These are phyloP conservation scores for Dothideomycetes sp. DNA, from an alignment of 2,329 filamentous ascomycete genomes.

Conservation along the genomic window DNA sequence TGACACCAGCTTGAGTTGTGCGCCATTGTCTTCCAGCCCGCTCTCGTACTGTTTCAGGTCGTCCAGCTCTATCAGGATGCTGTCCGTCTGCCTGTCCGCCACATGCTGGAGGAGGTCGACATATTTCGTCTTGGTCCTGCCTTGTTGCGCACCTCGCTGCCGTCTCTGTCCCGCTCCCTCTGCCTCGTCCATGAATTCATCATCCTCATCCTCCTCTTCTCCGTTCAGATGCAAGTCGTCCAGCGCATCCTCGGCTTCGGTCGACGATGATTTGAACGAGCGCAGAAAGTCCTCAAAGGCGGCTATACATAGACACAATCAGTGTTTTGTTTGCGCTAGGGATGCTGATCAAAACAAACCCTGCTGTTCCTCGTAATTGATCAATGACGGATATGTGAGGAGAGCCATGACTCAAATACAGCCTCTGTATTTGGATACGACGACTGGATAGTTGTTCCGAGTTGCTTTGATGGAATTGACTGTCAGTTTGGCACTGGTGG, in stretches of 20 bases:
- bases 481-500: too few species aligned
- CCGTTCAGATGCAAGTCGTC: slow-evolving; percentile 79
- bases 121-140: slow-evolving; percentile 66
- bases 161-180: slow-evolving; percentile 33
- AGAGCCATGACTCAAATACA: slow-evolving; percentile 76
- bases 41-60: slow-evolving; percentile 79
- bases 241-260: slow-evolving; percentile 68
- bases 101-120: slow-evolving; percentile 78
- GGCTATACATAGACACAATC: slow-evolving; percentile 39
- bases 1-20: slow-evolving; percentile 57
- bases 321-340: slow-evolving; percentile 20
- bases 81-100: slow-evolving; percentile 66
- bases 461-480: too few species aligned
- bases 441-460: too few species aligned
- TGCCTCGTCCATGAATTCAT: slow-evolving; percentile 82
- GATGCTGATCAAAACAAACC: slow-evolving; percentile 41
- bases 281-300: slow-evolving; percentile 82
- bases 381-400: slow-evolving; percentile 64
- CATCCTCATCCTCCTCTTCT: slow-evolving; percentile 76
- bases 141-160: slow-evolving; percentile 36
- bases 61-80: slow-evolving; percentile 81
- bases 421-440: too few species aligned
- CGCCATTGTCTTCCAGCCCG: slow-evolving; percentile 51
- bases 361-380: slow-evolving; percentile 83
- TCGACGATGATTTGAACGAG: slow-evolving; percentile 76